These are phyloP conservation scores for Chaetoceros muelleri DNA, from an alignment of 108 stramenopile genomes.

Conservation along the genomic window DNA sequence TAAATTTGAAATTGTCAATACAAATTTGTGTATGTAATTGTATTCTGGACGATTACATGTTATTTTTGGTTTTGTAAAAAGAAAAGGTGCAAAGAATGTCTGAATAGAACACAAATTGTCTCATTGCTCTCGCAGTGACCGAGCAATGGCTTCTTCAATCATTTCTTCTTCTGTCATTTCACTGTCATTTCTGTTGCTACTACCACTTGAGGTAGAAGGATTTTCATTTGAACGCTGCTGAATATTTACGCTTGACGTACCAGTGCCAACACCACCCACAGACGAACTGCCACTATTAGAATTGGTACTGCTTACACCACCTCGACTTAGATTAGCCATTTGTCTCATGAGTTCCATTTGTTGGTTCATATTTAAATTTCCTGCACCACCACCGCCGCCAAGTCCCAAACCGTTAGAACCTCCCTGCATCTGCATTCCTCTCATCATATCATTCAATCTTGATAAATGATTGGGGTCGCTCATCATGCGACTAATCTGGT, in stretches of 20 bases:
- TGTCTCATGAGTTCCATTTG: slow-evolving; percentile 24
- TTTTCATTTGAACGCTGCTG: neutral
- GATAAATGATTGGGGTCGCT: slow-evolving; percentile 31
- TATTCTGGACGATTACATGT: too few species aligned
- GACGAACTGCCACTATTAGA: slow-evolving; percentile 2
- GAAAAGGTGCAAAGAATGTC: too few species aligned
- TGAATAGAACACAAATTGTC: too few species aligned
- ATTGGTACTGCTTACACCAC: slow-evolving; percentile 14
- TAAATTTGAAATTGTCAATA: too few species aligned
- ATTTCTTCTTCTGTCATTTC: slow-evolving; percentile 86
- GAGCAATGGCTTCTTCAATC: slow-evolving; percentile 84
- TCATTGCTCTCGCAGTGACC: slow-evolving; percentile 60
- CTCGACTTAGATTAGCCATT: slow-evolving; percentile 11
- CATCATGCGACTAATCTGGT: slow-evolving; percentile 53
- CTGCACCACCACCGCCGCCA: neutral
- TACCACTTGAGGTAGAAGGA: slow-evolving; percentile 2
- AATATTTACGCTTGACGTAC: neutral
- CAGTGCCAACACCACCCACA: neutral
- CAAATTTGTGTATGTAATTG: too few species aligned
- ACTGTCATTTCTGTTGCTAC: slow-evolving; percentile 17
- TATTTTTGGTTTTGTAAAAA: too few species aligned
- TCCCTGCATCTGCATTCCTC: slow-evolving; percentile 1
- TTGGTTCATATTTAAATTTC: neutral
- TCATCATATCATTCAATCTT: slow-evolving; percentile 38
- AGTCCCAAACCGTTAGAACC: slow-evolving; percentile 6